phyloP scores from a whole-genome alignment of 2,329 filamentous ascomycete genomes.

The Talaromyces sp. region DNA sequence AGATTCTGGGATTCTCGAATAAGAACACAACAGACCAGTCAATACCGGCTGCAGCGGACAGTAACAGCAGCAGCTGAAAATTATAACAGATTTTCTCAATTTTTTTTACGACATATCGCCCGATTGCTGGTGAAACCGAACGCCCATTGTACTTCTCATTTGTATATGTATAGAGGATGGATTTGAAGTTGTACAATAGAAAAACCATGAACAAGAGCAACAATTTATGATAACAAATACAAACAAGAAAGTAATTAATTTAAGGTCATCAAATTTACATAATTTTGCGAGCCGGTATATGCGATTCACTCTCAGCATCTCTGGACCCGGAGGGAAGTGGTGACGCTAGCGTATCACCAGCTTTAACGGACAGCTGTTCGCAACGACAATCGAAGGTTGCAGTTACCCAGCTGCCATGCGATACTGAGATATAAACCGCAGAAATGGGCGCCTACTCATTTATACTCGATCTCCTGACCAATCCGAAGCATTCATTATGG shows the following conservation, averaged over 20 bases:
- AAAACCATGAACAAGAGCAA: background rate
- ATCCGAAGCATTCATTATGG: conserved; percentile 55
- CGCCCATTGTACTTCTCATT: background rate
- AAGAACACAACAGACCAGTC: conserved; percentile 12
- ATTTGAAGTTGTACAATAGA: background rate
- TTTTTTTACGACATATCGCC: background rate
- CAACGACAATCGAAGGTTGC: background rate
- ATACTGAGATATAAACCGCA: background rate
- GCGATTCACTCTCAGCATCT: no score
- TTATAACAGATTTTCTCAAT: background rate
- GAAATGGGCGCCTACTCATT: conserved; percentile 28
- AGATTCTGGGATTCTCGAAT: conserved; percentile 64
- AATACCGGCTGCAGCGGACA: conserved; percentile 10
- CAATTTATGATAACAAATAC: background rate
- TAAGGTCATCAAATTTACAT: background rate
- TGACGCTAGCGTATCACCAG: background rate
- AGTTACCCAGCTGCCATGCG: background rate
- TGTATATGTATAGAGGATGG: background rate
- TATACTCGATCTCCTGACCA: conserved; percentile 40
- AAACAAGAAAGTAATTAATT: background rate
- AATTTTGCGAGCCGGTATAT: background rate
- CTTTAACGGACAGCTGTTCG: background rate
- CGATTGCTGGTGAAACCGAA: background rate
- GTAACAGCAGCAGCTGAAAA: conserved; percentile 11
- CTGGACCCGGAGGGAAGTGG: no score